phyloP scores from a whole-genome alignment of 1,284 basidiomycete genomes.

The Mrakiaceae sp. region DNA sequence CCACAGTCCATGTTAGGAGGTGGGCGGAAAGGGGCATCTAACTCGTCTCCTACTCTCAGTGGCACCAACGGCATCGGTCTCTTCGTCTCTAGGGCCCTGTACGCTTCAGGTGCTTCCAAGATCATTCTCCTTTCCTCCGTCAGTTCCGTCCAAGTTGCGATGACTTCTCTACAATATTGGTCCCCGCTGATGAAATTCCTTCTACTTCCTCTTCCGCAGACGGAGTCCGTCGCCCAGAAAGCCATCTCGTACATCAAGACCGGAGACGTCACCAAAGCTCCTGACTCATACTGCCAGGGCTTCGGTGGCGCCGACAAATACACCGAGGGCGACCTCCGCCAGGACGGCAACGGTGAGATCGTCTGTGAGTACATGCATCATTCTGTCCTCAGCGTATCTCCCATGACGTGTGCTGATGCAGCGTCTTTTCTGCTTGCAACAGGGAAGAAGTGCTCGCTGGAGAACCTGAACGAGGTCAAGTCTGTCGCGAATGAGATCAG shows the following conservation, averaged over 20 bases:
- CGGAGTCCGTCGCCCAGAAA: slow-evolving; percentile 4
- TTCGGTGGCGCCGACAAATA: slow-evolving; percentile 10
- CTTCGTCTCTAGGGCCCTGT: slow-evolving; percentile 17
- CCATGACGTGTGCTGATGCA: too few species aligned
- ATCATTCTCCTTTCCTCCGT: slow-evolving; percentile 15
- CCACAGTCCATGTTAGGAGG: background rate
- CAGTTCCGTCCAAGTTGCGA: too few species aligned
- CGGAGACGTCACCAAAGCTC: slow-evolving; percentile 17
- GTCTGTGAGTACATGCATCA: too few species aligned
- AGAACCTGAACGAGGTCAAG: slow-evolving; percentile 17
- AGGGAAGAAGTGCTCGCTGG: too few species aligned
- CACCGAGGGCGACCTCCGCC: too few species aligned
- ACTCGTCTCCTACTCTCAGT: background rate
- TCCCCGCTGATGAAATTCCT: too few species aligned
- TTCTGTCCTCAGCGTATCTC: too few species aligned
- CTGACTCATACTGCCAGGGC: slow-evolving; percentile 17
- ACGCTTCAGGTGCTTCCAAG: slow-evolving; percentile 17
- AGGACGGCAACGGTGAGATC: too few species aligned
- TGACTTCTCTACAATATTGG: too few species aligned
- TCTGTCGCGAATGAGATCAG: slow-evolving; percentile 17
- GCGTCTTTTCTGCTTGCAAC: too few species aligned
- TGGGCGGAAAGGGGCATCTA: background rate
- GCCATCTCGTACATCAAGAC: slow-evolving; percentile 21
- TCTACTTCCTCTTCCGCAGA: background rate
- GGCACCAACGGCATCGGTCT: slow-evolving; percentile 22